Conservation (phyloP, 139 green algal species). For the Mesotaenium endlicherianum region DNA sequence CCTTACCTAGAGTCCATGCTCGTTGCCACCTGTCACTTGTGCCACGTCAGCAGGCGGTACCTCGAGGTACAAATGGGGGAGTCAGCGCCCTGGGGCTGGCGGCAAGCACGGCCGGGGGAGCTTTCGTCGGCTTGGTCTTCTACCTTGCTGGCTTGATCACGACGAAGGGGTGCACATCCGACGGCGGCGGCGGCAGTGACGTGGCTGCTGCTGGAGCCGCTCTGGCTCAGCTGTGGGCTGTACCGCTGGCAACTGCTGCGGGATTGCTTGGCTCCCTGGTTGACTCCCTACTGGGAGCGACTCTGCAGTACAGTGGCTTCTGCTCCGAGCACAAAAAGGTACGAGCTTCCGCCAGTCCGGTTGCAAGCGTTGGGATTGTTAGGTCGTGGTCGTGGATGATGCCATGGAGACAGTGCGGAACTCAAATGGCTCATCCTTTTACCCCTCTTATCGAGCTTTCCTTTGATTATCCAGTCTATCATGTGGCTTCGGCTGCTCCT, state of each 20-base stretch:
- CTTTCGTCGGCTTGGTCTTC: conserved; percentile 73
- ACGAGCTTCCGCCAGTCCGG: neutral
- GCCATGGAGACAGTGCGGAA: neutral
- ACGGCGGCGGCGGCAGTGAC: neutral
- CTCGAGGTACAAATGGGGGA: conserved; percentile 78
- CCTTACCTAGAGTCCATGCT: neutral
- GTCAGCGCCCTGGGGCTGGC: conserved; percentile 73
- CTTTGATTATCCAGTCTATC: neutral
- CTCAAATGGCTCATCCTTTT: too few species aligned
- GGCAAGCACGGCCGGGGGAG: conserved; percentile 69
- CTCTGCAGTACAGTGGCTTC: conserved; percentile 81
- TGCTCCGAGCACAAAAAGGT: conserved; percentile 36
- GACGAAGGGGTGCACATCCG: neutral
- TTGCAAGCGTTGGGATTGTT: neutral
- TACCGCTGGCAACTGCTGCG: conserved; percentile 61
- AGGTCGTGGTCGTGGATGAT: neutral
- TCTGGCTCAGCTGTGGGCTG: conserved; percentile 24
- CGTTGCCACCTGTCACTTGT: neutral
- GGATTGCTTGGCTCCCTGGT: conserved; percentile 82
- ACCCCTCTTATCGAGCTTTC: too few species aligned
- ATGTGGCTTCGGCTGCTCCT: neutral
- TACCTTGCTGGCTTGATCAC: conserved; percentile 32
- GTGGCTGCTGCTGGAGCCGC: neutral
- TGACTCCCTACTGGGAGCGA: conserved; percentile 90
- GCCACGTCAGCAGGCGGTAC: conserved; percentile 57